Conservation (phyloP, 1,284 basidiomycete species). For the Tetrapyrgos nigripes region DNA sequence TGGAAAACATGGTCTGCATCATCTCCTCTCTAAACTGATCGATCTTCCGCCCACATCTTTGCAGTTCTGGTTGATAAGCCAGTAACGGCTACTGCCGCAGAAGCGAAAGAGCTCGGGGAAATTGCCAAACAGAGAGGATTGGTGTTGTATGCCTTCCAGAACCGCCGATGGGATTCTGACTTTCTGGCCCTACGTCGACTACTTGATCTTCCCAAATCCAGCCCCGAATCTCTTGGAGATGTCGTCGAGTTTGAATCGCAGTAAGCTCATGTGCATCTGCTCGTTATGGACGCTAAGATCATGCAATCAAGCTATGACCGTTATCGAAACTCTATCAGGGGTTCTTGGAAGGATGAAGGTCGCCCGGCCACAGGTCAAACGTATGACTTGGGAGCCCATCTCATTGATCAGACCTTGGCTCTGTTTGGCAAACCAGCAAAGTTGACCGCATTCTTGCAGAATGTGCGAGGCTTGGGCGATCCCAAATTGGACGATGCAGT, state of each 20-base stretch:
- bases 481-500: constrained; percentile 74
- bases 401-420: constrained; percentile 80
- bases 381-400: constrained; percentile 72
- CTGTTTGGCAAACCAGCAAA: constrained; percentile 80
- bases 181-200: constrained; percentile 78
- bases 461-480: constrained; percentile 67
- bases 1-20: constrained; percentile 82
- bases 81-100: constrained; percentile 66
- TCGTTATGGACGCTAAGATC: not conserved
- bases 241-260: constrained; percentile 80
- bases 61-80: constrained; percentile 87
- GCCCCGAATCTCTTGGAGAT: constrained; percentile 63
- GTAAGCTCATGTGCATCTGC: constrained; percentile 44
- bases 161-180: constrained; percentile 85
- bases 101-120: constrained; percentile 72
- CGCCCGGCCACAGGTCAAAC: constrained; percentile 60
- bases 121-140: constrained; percentile 72
- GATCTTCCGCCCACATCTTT: not conserved
- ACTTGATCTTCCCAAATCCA: constrained; percentile 57
- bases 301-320: constrained; percentile 69
- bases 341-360: constrained; percentile 74
- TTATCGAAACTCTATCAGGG: constrained; percentile 69
- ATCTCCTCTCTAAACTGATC: constrained; percentile 4
- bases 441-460: constrained; percentile 75
- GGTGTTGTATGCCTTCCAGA: constrained; percentile 82